Conservation (phyloP, 352 stramenopile species). For the Aphanomyces astaci region DNA sequence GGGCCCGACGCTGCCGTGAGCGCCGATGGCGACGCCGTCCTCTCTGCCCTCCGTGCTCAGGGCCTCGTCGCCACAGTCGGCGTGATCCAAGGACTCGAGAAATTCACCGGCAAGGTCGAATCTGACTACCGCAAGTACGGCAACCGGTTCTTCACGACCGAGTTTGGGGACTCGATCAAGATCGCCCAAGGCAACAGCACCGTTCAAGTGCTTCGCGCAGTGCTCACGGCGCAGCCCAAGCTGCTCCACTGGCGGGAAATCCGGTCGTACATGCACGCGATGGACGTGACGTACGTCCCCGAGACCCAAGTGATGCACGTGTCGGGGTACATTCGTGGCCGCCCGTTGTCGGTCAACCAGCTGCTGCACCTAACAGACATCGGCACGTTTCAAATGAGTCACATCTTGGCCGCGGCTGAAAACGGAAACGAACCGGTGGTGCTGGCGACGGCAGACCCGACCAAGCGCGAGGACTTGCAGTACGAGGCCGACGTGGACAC, state of each 20-base stretch:
- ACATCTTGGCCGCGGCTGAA: constrained; percentile 36
- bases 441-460: constrained; percentile 54
- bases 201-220: constrained; percentile 64
- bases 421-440: constrained; percentile 35
- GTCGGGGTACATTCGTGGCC: constrained; percentile 93
- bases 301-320: constrained; percentile 49
- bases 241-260: constrained; percentile 85
- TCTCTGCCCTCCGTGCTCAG: constrained; percentile 89
- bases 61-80: constrained; percentile 84
- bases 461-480: constrained; percentile 69
- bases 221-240: constrained; percentile 74
- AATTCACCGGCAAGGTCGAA: constrained; percentile 56
- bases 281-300: constrained; percentile 25
- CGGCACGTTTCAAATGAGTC: constrained; percentile 87
- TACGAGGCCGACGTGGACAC: constrained; percentile 88
- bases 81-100: constrained; percentile 77
- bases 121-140: constrained; percentile 76
- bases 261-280: constrained; percentile 81
- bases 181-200: constrained; percentile 67
- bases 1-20: constrained; percentile 83
- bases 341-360: constrained; percentile 91
- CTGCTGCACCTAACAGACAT: constrained; percentile 95
- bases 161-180: constrained; percentile 83
- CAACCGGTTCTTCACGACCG: constrained; percentile 82
- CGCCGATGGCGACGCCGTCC: constrained; percentile 73